Evolutionary conservation across 352 stramenopile species (phyloP).

Genomic region (Globisporangium middletonii): DNA sequence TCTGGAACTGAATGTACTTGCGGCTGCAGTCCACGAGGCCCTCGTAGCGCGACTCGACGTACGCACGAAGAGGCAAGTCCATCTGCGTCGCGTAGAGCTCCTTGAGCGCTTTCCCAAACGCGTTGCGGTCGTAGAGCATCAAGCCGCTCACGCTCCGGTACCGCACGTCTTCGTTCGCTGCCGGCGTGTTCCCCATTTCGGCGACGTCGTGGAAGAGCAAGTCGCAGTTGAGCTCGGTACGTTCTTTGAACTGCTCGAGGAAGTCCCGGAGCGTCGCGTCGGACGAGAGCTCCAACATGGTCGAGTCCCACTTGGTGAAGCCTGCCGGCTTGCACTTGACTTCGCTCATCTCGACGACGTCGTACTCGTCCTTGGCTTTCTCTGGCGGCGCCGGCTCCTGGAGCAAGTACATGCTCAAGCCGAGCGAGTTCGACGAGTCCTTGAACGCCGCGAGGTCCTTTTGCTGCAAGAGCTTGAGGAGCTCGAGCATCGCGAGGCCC

Average conservation of each 20-base stretch:
- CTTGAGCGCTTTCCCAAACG: conserved; percentile 65
- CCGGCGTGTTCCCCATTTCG: conserved; percentile 53
- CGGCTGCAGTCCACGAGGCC: conserved; percentile 75
- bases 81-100: conserved; percentile 66
- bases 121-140: conserved; percentile 85
- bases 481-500: conserved; percentile 92
- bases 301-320: conserved; percentile 93
- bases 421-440: conserved; percentile 90
- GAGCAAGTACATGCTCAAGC: conserved; percentile 91
- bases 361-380: conserved; percentile 90
- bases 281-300: conserved; percentile 60
- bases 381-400: conserved; percentile 78
- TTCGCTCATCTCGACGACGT: conserved; percentile 84
- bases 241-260: conserved; percentile 52
- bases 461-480: conserved; percentile 85
- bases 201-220: conserved; percentile 75
- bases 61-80: conserved; percentile 41
- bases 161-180: conserved; percentile 55
- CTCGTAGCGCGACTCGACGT: conserved; percentile 75
- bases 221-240: conserved; percentile 74
- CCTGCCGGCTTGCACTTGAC: conserved; percentile 81
- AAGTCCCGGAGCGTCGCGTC: conserved; percentile 67
- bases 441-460: conserved; percentile 89
- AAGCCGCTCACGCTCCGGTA: conserved; percentile 67
- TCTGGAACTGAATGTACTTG: conserved; percentile 83